Conservation (phyloP, 768 basidiomycete species). For the Porphyrellus cyaneotinctus region DNA sequence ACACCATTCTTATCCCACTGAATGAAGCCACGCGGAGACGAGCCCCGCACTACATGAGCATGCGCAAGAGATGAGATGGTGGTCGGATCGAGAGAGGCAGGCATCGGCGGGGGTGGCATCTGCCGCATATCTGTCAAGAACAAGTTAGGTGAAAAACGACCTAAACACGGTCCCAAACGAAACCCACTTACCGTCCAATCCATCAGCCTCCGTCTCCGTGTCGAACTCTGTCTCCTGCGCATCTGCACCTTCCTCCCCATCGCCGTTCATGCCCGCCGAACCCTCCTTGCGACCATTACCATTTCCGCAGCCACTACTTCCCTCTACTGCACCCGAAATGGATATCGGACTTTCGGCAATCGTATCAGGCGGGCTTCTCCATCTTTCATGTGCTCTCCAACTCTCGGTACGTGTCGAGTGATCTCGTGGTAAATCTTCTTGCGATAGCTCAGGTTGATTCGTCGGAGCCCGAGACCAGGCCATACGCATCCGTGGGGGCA, state of each 20-base stretch:
- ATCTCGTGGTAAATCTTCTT: not conserved
- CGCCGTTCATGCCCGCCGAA: not conserved
- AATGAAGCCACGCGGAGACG: constrained; percentile 18
- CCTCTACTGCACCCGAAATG: constrained; percentile 6
- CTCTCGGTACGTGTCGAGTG: not conserved
- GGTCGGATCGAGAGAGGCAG: constrained; percentile 41
- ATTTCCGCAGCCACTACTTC: not conserved
- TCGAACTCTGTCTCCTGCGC: constrained; percentile 32
- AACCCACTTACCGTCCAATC: constrained; percentile 19
- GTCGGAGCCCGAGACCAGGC: constrained; percentile 29
- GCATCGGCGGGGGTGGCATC: constrained; percentile 53
- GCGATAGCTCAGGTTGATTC: not conserved
- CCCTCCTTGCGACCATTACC: not conserved
- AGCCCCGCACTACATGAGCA: constrained; percentile 11
- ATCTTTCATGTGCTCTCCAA: constrained; percentile 18
- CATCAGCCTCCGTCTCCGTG: constrained; percentile 29
- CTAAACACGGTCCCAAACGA: not conserved
- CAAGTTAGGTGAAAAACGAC: not conserved
- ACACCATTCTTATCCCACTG: constrained; percentile 16
- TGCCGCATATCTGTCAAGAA: constrained; percentile 32
- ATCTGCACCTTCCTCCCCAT: constrained; percentile 16
- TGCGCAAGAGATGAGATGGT: constrained; percentile 31
- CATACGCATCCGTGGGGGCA: constrained; percentile 68
- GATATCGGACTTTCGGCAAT: constrained; percentile 21
- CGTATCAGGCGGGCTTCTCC: constrained; percentile 18